phyloP scores from a whole-genome alignment of 208 protist species.

The Leishmania braziliensis region DNA sequence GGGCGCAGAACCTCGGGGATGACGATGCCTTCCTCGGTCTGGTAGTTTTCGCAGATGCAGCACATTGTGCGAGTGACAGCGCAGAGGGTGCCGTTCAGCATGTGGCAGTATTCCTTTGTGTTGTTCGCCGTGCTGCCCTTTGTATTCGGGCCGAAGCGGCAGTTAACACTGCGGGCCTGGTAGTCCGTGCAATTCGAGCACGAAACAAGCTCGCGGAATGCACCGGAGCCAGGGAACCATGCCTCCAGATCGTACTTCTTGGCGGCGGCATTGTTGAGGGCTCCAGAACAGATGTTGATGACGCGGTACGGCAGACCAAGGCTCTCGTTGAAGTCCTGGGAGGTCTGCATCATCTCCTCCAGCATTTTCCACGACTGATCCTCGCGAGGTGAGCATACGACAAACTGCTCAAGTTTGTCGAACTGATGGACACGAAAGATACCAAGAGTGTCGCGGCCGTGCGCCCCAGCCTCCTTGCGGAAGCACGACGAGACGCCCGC shows the following conservation, averaged over 20 bases:
- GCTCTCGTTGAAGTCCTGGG: constrained; percentile 94
- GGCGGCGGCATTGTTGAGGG: constrained; percentile 99
- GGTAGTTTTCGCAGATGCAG: constrained; percentile 99
- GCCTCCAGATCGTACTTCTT: constrained; percentile 99
- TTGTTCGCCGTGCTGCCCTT: constrained; percentile 63
- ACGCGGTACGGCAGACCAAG: constrained; percentile 95
- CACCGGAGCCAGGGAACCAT: constrained; percentile 97
- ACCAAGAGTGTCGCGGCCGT: constrained; percentile 94
- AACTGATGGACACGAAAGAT: constrained; percentile 98
- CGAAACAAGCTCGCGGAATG: constrained; percentile 99
- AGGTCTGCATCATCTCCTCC: constrained; percentile 92
- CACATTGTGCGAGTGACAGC: constrained; percentile 99
- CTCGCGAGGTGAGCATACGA: constrained; percentile 91
- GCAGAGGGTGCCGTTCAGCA: constrained; percentile 99
- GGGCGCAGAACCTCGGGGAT: constrained; percentile 93
- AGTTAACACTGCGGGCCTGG: constrained; percentile 95
- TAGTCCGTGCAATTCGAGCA: constrained; percentile 99
- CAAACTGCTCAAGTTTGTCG: constrained; percentile 97
- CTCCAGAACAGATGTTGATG: constrained; percentile 95
- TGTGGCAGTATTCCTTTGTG: constrained; percentile 99
- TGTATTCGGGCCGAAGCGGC: constrained; percentile 88
- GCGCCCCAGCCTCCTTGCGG: constrained; percentile 98
- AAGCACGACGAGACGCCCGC: constrained; percentile 99
- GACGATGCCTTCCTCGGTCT: constrained; percentile 95
- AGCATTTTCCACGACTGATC: constrained; percentile 90